phyloP scores from a whole-genome alignment of 495 filamentous ascomycete genomes.

The Lasiosphaeria hispida region DNA sequence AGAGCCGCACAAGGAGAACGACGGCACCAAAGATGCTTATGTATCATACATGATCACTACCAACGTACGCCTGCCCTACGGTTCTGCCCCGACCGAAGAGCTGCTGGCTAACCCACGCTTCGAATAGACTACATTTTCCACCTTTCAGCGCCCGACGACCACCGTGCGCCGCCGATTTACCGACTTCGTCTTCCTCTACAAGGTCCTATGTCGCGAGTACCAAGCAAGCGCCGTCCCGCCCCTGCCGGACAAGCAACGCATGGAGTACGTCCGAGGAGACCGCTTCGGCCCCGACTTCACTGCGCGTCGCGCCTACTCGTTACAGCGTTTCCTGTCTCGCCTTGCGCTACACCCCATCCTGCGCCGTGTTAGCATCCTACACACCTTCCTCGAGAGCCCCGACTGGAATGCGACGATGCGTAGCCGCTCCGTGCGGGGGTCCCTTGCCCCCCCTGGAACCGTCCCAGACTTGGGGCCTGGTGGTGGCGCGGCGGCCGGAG shows the following conservation, averaged over 20 bases:
- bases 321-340: constrained; percentile 88
- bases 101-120: constrained; percentile 1
- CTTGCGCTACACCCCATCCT: constrained; percentile 85
- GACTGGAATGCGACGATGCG: constrained; percentile 98
- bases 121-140: constrained; percentile 81
- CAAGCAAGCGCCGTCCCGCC: constrained; percentile 91
- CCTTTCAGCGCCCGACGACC: constrained; percentile 77
- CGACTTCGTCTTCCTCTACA: constrained; percentile 96
- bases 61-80: constrained; percentile 55
- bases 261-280: constrained; percentile 96
- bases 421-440: constrained; percentile 61
- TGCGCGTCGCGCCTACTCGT: constrained; percentile 79
- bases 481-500: constrained; percentile 4
- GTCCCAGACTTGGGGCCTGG: not conserved
- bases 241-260: constrained; percentile 96
- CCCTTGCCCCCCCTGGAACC: constrained; percentile 37
- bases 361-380: constrained; percentile 74
- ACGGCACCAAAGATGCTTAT: constrained; percentile 97
- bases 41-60: constrained; percentile 94
- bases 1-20: constrained; percentile 83
- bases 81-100: not conserved
- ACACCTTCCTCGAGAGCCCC: constrained; percentile 83
- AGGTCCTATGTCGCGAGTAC: constrained; percentile 79
- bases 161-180: constrained; percentile 86
- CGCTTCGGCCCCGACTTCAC: constrained; percentile 94